Conservation (phyloP, 768 basidiomycete species). For the Boletus subparvulus region DNA sequence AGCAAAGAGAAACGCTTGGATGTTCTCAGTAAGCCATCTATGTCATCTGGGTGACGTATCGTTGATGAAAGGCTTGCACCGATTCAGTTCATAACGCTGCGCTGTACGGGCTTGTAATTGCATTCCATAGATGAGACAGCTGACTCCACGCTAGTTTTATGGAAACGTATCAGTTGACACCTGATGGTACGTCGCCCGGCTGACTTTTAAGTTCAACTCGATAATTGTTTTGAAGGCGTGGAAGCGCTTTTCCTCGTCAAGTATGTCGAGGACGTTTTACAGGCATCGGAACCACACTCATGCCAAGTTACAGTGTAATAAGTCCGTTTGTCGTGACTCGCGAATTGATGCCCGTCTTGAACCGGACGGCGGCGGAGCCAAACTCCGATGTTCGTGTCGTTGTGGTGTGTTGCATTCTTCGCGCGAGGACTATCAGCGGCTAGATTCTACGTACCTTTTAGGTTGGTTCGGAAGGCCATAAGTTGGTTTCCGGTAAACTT, state of each 20-base stretch:
- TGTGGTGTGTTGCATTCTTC: conserved; percentile 39
- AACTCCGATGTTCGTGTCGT: conserved; percentile 61
- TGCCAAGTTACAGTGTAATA: conserved; percentile 39
- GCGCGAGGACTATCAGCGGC: not conserved
- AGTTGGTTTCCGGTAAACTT: conserved; percentile 15
- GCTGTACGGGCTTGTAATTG: conserved; percentile 33
- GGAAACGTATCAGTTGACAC: conserved; percentile 17
- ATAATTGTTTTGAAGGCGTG: conserved; percentile 32
- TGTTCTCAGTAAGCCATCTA: conserved; percentile 41
- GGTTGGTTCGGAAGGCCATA: conserved; percentile 36
- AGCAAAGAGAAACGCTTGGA: conserved; percentile 52
- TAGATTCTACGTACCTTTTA: conserved; percentile 9
- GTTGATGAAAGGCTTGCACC: not conserved
- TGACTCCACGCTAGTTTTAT: conserved; percentile 19
- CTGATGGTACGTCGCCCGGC: conserved; percentile 25
- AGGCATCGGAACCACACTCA: not conserved
- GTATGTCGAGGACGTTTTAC: conserved; percentile 24
- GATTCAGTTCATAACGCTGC: conserved; percentile 56
- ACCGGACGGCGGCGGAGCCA: conserved; percentile 45
- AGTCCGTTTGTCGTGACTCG: conserved; percentile 56
- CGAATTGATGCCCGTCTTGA: conserved; percentile 52
- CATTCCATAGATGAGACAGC: conserved; percentile 1
- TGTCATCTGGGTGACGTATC: not conserved
- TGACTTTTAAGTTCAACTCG: not conserved
- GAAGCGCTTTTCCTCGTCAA: conserved; percentile 44